These are phyloP conservation scores for Agaricus blazei DNA, from an alignment of 768 basidiomycete species.

Conservation along the genomic window DNA sequence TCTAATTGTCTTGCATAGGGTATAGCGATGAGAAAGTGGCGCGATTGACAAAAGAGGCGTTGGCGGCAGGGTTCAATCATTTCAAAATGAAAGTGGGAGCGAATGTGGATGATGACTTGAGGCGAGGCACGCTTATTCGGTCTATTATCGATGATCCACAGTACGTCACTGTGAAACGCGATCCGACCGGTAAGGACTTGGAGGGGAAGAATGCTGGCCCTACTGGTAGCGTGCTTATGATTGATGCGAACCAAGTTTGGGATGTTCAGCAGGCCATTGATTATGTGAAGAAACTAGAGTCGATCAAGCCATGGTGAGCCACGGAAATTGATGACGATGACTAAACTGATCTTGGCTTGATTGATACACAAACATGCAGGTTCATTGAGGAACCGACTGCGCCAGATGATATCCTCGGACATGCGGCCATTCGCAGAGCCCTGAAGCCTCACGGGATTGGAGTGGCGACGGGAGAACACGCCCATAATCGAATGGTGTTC, in stretches of 20 bases:
- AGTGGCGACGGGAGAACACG: constrained; percentile 93
- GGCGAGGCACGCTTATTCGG: constrained; percentile 84
- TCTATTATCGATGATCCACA: constrained; percentile 93
- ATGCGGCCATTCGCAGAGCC: constrained; percentile 73
- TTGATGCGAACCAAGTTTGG: constrained; percentile 97
- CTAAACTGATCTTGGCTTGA: neutral
- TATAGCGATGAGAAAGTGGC: constrained; percentile 92
- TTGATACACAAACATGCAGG: constrained; percentile 30
- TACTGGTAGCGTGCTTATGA: constrained; percentile 92
- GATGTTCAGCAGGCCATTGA: constrained; percentile 91
- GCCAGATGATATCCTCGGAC: constrained; percentile 86
- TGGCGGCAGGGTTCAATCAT: constrained; percentile 89
- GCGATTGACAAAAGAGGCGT: constrained; percentile 79
- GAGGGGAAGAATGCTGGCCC: constrained; percentile 92
- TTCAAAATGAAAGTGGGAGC: constrained; percentile 99
- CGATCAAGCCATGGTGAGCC: constrained; percentile 80
- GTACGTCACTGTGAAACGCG: constrained; percentile 55
- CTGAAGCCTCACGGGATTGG: constrained; percentile 79
- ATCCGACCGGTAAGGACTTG: constrained; percentile 58
- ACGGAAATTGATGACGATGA: neutral
- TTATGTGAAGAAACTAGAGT: constrained; percentile 74
- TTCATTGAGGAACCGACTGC: constrained; percentile 95
- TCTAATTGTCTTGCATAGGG: constrained; percentile 30
- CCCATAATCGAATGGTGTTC: constrained; percentile 93
- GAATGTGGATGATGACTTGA: constrained; percentile 73